Evolutionary conservation across 805 yeast species (phyloP).

Genomic region (Blastobotrys peoriensis): DNA sequence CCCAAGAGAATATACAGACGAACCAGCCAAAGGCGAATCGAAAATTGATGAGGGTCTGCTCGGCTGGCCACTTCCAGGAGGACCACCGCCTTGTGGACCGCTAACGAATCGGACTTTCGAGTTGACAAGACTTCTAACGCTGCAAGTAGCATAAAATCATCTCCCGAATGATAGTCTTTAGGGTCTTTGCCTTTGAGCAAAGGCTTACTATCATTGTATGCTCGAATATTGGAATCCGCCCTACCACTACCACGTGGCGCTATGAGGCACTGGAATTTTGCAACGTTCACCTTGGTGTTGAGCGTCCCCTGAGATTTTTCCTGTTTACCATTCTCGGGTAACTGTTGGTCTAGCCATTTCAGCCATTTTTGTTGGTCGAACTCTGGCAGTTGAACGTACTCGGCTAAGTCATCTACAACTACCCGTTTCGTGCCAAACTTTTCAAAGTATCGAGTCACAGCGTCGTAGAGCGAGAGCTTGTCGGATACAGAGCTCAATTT

Average conservation of each 20-base stretch:
- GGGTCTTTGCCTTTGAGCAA: constrained; percentile 38
- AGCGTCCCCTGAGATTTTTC: constrained; percentile 13
- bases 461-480: constrained; percentile 1
- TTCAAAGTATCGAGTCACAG: constrained; percentile 37
- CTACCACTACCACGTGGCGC: constrained; percentile 10
- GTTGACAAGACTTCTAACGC: constrained; percentile 33
- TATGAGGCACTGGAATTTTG: constrained; percentile 43
- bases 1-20: constrained; percentile 57
- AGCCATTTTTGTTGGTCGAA: constrained; percentile 19
- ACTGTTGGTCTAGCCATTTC: constrained; percentile 17
- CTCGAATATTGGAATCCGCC: constrained; percentile 34
- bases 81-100: constrained; percentile 38
- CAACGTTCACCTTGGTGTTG: constrained; percentile 35
- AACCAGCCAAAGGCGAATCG: constrained; percentile 64
- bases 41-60: constrained; percentile 67
- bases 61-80: constrained; percentile 52
- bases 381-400: constrained; percentile 24
- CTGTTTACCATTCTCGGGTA: constrained; percentile 8
- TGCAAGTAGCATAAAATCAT: constrained; percentile 57
- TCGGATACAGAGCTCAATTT: constrained; percentile 34
- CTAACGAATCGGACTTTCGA: constrained; percentile 22
- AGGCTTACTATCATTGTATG: constrained; percentile 37
- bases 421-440: constrained; percentile 53
- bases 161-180: constrained; percentile 68
- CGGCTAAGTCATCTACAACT: constrained; percentile 54